A percentile compares a stretch with the other conserved stretches of the same genome.
Conservation (phyloP, 495 filamentous ascomycete genomes). For the Glarea lozoyensis region DNA sequence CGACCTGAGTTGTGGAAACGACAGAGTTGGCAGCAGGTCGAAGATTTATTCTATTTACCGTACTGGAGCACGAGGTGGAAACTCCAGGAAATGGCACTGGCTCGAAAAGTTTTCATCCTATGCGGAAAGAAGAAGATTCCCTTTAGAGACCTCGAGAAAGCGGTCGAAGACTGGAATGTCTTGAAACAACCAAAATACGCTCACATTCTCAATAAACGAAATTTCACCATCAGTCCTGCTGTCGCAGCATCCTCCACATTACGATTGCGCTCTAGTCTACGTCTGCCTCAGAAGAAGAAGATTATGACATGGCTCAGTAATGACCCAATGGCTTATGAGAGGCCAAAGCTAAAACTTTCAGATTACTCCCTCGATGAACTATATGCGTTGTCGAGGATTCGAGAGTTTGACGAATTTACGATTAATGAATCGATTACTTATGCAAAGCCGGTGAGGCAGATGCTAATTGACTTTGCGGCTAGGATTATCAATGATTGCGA, state of each 20-base stretch:
- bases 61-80: conserved; percentile 16
- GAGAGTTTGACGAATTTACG: not conserved
- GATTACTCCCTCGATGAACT: conserved; percentile 18
- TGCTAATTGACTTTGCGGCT: not conserved
- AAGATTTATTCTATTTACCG: not conserved
- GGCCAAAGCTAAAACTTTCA: too few species aligned
- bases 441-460: not conserved
- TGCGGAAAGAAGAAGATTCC: conserved; percentile 9
- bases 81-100: conserved; percentile 12
- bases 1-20: not conserved
- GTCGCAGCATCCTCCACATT: not conserved
- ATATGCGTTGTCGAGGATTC: conserved; percentile 10
- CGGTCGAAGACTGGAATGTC: not conserved
- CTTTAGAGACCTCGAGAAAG: conserved; percentile 6
- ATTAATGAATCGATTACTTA: too few species aligned
- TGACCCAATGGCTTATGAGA: too few species aligned
- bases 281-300: conserved; percentile 3
- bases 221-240: not conserved
- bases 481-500: not conserved
- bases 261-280: conserved; percentile 1
- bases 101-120: conserved; percentile 4
- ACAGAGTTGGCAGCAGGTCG: not conserved
- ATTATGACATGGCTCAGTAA: conserved; percentile 8
- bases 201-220: not conserved
- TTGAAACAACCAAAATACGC: not conserved